These are phyloP conservation scores for Centella asiatica DNA, from an alignment of 129 eudicot species.

Conservation along the genomic window DNA sequence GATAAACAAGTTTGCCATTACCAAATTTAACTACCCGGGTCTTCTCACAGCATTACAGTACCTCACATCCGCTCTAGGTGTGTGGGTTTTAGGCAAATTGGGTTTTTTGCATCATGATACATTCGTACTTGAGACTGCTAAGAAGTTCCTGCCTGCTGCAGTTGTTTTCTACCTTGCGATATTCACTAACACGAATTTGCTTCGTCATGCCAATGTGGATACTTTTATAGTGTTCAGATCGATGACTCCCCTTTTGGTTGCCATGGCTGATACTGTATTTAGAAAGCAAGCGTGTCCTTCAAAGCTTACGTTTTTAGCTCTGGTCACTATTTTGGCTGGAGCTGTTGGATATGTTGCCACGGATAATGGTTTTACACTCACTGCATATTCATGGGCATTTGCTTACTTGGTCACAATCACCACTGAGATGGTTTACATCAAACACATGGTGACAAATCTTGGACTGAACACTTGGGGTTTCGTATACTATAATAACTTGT, in stretches of 20 bases:
- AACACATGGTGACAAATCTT: slow-evolving; percentile 92
- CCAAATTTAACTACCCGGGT: slow-evolving; percentile 80
- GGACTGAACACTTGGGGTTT: slow-evolving; percentile 96
- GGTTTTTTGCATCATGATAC: slow-evolving; percentile 77
- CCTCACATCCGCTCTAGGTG: slow-evolving; percentile 76
- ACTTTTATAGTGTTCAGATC: slow-evolving; percentile 91
- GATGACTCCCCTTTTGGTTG: slow-evolving; percentile 68
- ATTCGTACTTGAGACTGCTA: slow-evolving; percentile 60
- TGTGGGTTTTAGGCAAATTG: slow-evolving; percentile 71
- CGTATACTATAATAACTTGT: slow-evolving; percentile 70
- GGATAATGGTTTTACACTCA: slow-evolving; percentile 64
- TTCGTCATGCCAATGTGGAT: slow-evolving; percentile 93
- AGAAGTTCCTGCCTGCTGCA: slow-evolving; percentile 86
- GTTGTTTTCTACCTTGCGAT: slow-evolving; percentile 68
- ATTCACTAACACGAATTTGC: slow-evolving; percentile 80
- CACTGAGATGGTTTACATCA: slow-evolving; percentile 92
- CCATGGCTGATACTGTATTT: slow-evolving; percentile 74
- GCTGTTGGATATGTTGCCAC: slow-evolving; percentile 94
- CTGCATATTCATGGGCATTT: slow-evolving; percentile 92
- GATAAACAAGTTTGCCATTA: slow-evolving; percentile 85
- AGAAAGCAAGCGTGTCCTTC: slow-evolving; percentile 85
- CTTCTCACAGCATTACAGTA: slow-evolving; percentile 82
- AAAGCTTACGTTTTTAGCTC: slow-evolving; percentile 53
- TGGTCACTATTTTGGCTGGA: slow-evolving; percentile 69
- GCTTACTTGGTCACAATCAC: slow-evolving; percentile 83